Percentiles rank a stretch among this genome's conserved stretches.
Evolutionary conservation across 2,329 filamentous ascomycete species (phyloP).

Genomic region (Neobulgaria alba): DNA sequence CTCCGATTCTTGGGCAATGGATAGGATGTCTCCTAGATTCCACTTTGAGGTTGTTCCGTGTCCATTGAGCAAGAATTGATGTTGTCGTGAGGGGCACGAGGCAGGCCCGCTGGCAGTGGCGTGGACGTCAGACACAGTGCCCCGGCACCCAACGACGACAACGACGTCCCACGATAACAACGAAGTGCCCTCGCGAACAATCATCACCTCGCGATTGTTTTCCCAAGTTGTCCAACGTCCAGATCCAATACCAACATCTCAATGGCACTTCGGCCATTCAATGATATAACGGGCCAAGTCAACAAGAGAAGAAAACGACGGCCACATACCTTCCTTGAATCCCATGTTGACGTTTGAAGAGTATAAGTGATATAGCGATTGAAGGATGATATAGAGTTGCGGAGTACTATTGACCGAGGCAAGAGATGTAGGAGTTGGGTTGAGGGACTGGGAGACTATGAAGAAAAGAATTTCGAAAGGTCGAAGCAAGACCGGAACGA

Average conservation of each 20-base stretch:
- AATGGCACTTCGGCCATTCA: slow-evolving; percentile 10
- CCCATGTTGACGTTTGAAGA: slow-evolving; percentile 32
- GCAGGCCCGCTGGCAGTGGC: neutral
- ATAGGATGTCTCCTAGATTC: too few relatives aligned
- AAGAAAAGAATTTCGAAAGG: neutral
- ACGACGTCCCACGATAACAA: neutral
- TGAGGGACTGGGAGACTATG: too few relatives aligned
- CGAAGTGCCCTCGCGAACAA: neutral
- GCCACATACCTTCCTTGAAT: slow-evolving; percentile 33
- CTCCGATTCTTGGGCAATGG: neutral
- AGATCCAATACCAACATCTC: slow-evolving; percentile 1
- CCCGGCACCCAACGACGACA: neutral
- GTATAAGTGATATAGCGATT: neutral
- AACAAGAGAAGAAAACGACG: slow-evolving; percentile 5
- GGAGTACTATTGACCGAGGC: too few relatives aligned
- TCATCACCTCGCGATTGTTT: neutral
- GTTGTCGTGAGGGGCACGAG: neutral
- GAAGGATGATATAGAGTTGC: neutral
- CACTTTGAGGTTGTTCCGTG: neutral
- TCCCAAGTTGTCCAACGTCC: slow-evolving; percentile 1
- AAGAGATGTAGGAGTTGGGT: neutral
- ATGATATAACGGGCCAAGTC: slow-evolving; percentile 18
- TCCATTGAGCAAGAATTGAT: neutral
- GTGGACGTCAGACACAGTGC: neutral
- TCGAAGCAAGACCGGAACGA: too few relatives aligned